These are phyloP conservation scores for Blastocystis sp. DNA, from an alignment of 352 stramenopile genomes.

Conservation along the genomic window DNA sequence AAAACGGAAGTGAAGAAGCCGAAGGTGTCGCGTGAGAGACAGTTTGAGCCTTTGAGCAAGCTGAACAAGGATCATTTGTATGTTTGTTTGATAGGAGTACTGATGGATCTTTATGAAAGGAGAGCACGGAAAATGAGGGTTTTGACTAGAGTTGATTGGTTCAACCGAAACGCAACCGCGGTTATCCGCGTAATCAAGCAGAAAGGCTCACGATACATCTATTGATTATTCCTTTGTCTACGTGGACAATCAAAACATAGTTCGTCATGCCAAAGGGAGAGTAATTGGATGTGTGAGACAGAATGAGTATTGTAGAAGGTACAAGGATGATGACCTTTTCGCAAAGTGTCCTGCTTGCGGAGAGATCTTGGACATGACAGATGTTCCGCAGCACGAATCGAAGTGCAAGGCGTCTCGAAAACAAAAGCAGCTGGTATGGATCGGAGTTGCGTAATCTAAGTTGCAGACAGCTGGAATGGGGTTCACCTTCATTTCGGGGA, in stretches of 20 bases:
- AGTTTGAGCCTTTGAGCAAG: not conserved
- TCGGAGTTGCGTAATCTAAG: not conserved
- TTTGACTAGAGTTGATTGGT: no score
- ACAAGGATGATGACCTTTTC: conserved; percentile 49
- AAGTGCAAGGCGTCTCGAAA: conserved; percentile 33
- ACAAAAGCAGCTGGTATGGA: conserved; percentile 23
- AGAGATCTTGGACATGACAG: conserved; percentile 30
- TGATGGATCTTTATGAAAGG: no score
- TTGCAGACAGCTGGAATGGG: not conserved
- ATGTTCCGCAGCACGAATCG: not conserved
- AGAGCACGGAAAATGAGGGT: no score
- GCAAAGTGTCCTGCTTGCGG: conserved; percentile 29
- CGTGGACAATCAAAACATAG: not conserved
- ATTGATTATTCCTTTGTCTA: no score
- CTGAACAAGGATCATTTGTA: not conserved
- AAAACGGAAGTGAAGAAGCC: not conserved
- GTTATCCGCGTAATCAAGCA: not conserved
- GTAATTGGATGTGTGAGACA: not conserved
- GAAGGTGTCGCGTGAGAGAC: no score
- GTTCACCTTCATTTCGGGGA: not conserved
- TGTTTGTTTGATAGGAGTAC: no score
- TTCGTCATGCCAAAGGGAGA: conserved; percentile 37
- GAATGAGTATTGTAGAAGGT: conserved; percentile 4
- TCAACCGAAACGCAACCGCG: no score
- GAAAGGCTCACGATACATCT: not conserved